phyloP scores from a whole-genome alignment of 176 grass and related monocot species.

The Zoysia pacifica region DNA sequence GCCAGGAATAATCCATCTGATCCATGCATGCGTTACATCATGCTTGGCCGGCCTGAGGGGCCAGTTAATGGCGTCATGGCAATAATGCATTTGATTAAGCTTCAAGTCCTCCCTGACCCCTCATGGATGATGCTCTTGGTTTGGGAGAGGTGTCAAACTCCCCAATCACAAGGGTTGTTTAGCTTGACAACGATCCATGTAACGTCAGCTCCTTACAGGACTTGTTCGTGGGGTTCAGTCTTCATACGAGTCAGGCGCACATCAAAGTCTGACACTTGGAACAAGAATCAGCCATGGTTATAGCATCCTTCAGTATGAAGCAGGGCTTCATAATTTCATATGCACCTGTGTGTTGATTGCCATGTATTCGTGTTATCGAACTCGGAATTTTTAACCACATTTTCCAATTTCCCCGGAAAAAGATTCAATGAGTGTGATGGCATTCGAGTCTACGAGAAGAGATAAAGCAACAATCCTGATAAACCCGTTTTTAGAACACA shows the following conservation, averaged over 20 bases:
- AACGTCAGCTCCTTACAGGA: neutral
- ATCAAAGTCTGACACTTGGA: conserved; percentile 11
- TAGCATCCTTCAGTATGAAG: neutral
- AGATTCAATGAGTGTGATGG: neutral
- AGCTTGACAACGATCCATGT: conserved; percentile 22
- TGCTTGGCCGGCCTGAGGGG: conserved; percentile 11
- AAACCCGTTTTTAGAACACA: neutral
- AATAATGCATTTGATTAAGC: conserved; percentile 58
- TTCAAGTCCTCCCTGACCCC: neutral
- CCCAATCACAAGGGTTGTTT: conserved; percentile 40
- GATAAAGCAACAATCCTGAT: conserved; percentile 2
- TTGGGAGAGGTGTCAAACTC: conserved; percentile 33
- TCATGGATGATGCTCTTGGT: conserved; percentile 30
- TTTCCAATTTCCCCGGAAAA: neutral
- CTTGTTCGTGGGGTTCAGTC: neutral
- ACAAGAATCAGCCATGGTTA: conserved; percentile 1
- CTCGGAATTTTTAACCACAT: neutral
- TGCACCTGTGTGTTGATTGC: neutral
- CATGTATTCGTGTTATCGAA: neutral
- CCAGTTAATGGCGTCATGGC: conserved; percentile 29
- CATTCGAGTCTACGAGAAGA: neutral
- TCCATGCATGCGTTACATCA: conserved; percentile 25
- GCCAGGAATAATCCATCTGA: neutral
- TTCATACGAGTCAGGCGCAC: neutral
- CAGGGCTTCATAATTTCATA: neutral